Evolutionary conservation across 2,329 filamentous ascomycete genomes (phyloP).

Genomic region (Colletotrichum graminicola): DNA sequence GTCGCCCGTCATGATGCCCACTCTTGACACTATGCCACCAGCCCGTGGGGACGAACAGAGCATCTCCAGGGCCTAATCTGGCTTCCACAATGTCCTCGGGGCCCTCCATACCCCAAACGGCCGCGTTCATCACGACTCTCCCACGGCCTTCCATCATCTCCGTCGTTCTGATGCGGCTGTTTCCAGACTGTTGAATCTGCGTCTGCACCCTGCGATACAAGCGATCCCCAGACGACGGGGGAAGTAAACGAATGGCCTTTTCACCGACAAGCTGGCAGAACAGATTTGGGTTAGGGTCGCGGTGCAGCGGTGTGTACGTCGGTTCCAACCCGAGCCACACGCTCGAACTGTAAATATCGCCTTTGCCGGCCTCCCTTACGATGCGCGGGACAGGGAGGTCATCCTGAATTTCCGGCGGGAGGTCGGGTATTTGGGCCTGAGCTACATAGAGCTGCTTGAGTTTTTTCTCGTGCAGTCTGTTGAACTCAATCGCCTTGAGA

Average conservation of each 20-base stretch:
- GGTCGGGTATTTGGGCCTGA: slow-evolving; percentile 78
- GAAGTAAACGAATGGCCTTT: slow-evolving; percentile 81
- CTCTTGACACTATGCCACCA: slow-evolving; percentile 63
- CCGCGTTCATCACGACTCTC: slow-evolving; percentile 72
- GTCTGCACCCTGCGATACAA: slow-evolving; percentile 70
- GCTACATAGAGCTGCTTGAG: slow-evolving; percentile 80
- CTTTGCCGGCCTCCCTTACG: slow-evolving; percentile 73
- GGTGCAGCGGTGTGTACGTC: slow-evolving; percentile 90
- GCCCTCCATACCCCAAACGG: slow-evolving; percentile 72
- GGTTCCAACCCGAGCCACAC: slow-evolving; percentile 90
- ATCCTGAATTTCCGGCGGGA: slow-evolving; percentile 71
- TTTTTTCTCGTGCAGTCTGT: slow-evolving; percentile 46
- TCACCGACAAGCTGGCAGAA: slow-evolving; percentile 84
- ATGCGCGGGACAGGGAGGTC: slow-evolving; percentile 78
- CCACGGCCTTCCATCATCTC: slow-evolving; percentile 94
- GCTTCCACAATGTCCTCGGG: slow-evolving; percentile 62
- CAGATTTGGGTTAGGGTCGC: slow-evolving; percentile 93
- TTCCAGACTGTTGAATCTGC: slow-evolving; percentile 54
- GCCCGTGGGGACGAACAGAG: slow-evolving; percentile 78
- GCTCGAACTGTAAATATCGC: slow-evolving; percentile 88
- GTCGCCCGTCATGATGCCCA: slow-evolving; percentile 48
- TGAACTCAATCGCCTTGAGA: slow-evolving; percentile 66
- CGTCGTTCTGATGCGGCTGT: slow-evolving; percentile 73
- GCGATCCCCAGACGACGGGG: slow-evolving; percentile 70
- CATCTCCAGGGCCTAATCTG: slow-evolving; percentile 73